A percentile compares a stretch with the other conserved stretches of the same genome.
Evolutionary conservation across 2,329 filamentous ascomycete species (phyloP).

Genomic region (Berkeleyomyces basicola): DNA sequence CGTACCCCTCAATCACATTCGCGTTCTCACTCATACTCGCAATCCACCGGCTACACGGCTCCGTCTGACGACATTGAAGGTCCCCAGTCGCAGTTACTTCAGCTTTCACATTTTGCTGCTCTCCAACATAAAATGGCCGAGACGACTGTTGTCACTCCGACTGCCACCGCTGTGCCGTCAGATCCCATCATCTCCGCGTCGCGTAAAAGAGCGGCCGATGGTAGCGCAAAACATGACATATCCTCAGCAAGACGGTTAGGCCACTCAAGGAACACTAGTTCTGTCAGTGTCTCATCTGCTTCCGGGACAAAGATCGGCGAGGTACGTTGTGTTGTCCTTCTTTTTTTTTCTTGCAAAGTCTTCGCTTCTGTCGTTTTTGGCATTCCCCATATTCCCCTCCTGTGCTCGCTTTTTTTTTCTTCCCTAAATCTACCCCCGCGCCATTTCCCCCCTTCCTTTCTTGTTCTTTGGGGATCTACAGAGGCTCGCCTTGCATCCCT

Average conservation of each 20-base stretch:
- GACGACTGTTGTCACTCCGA: background rate
- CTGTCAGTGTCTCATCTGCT: constrained; percentile 39
- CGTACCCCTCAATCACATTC: background rate
- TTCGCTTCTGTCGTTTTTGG: background rate
- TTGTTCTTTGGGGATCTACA: background rate
- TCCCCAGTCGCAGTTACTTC: constrained; percentile 32
- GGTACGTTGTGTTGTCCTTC: constrained; percentile 5
- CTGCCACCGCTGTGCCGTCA: constrained; percentile 16
- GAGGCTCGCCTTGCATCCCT: background rate
- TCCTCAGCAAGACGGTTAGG: constrained; percentile 24
- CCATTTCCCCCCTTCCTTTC: background rate
- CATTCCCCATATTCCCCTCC: background rate
- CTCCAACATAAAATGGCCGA: constrained; percentile 30
- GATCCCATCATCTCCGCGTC: constrained; percentile 17
- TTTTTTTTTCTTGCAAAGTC: background rate
- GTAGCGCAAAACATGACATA: constrained; percentile 37
- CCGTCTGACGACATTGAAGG: constrained; percentile 14
- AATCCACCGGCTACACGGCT: constrained; percentile 13
- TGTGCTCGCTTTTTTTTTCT: background rate
- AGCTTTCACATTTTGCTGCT: constrained; percentile 35
- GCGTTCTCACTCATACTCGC: background rate
- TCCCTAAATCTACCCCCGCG: background rate
- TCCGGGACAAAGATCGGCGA: constrained; percentile 53
- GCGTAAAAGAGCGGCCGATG: constrained; percentile 55
- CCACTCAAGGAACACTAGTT: constrained; percentile 53